Evolutionary conservation across 73 alveolate genomes (phyloP).

Genomic region (Tetrahymena borealis): DNA sequence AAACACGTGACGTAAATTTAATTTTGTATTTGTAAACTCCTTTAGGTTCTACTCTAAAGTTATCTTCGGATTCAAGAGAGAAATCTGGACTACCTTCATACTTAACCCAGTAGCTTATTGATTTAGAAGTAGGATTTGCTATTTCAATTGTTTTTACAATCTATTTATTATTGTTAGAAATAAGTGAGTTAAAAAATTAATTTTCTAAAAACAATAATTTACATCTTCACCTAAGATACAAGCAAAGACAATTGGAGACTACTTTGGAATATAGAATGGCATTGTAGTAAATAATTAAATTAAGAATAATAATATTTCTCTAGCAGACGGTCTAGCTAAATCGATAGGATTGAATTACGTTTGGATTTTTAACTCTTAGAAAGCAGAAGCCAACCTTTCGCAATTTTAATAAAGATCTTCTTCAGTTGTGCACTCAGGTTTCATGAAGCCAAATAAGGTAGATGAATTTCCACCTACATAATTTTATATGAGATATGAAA

Average conservation of each 20-base stretch:
- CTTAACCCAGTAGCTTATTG: constrained; percentile 90
- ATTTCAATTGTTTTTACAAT: constrained; percentile 71
- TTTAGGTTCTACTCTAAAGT: constrained; percentile 79
- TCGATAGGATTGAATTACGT: constrained; percentile 66
- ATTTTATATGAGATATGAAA: constrained; percentile 61
- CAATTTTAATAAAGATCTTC: constrained; percentile 66
- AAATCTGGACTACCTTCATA: constrained; percentile 90
- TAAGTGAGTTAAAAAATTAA: background rate
- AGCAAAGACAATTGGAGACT: constrained; percentile 76
- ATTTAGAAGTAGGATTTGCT: constrained; percentile 83
- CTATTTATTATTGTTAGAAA: background rate
- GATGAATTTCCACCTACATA: constrained; percentile 57
- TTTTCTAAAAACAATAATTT: background rate
- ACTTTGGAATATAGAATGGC: constrained; percentile 94
- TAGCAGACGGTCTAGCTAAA: constrained; percentile 88
- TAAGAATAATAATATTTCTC: constrained; percentile 84
- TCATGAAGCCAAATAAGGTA: constrained; percentile 51
- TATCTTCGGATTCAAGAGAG: constrained; percentile 67
- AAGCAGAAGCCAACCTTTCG: constrained; percentile 62
- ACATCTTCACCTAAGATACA: constrained; percentile 89
- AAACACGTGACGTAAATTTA: constrained; percentile 81
- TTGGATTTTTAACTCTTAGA: constrained; percentile 71
- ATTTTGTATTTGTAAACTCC: constrained; percentile 78
- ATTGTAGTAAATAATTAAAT: constrained; percentile 83
- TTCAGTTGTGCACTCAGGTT: constrained; percentile 50